These are phyloP conservation scores for Colletotrichum cordylinicola DNA, from an alignment of 2,329 filamentous ascomycete species.

Conservation along the genomic window DNA sequence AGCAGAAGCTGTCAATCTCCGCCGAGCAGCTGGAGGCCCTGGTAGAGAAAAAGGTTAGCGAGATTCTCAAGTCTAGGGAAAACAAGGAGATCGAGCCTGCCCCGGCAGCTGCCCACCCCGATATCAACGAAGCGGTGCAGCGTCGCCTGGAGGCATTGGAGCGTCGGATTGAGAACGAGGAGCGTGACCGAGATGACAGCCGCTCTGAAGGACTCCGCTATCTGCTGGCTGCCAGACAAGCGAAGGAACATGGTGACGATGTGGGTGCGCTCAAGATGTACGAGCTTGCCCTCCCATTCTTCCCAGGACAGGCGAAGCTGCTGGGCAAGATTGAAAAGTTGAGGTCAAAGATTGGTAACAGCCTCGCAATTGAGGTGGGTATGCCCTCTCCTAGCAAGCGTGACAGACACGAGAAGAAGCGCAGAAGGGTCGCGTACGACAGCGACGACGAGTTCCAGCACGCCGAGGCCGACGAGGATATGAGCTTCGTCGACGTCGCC, in stretches of 20 bases:
- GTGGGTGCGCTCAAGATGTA: constrained; percentile 83
- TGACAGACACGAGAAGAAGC: constrained; percentile 26
- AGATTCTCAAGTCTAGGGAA: constrained; percentile 82
- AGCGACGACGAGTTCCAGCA: constrained; percentile 44
- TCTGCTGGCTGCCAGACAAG: constrained; percentile 89
- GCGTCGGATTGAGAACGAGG: constrained; percentile 75
- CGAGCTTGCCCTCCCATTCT: constrained; percentile 81
- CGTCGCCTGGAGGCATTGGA: constrained; percentile 84
- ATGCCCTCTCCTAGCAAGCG: background rate
- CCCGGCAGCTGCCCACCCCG: constrained; percentile 42
- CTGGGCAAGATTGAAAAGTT: constrained; percentile 72
- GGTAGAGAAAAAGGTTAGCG: constrained; percentile 89
- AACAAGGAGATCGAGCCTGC: constrained; percentile 57
- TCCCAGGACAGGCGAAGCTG: constrained; percentile 83
- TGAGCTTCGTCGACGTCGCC: constrained; percentile 33
- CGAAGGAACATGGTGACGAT: constrained; percentile 84
- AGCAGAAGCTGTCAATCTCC: constrained; percentile 57
- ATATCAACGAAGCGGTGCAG: constrained; percentile 80
- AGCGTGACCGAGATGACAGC: constrained; percentile 65
- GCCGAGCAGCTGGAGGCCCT: constrained; percentile 85
- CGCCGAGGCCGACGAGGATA: constrained; percentile 47
- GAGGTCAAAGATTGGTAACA: constrained; percentile 52
- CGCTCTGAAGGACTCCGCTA: constrained; percentile 84
- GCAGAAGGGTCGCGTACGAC: constrained; percentile 29
- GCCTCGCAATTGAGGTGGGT: constrained; percentile 4